Evolutionary conservation across 2,329 filamentous ascomycete genomes (phyloP).

Genomic region (Salinomyces thailandicus): DNA sequence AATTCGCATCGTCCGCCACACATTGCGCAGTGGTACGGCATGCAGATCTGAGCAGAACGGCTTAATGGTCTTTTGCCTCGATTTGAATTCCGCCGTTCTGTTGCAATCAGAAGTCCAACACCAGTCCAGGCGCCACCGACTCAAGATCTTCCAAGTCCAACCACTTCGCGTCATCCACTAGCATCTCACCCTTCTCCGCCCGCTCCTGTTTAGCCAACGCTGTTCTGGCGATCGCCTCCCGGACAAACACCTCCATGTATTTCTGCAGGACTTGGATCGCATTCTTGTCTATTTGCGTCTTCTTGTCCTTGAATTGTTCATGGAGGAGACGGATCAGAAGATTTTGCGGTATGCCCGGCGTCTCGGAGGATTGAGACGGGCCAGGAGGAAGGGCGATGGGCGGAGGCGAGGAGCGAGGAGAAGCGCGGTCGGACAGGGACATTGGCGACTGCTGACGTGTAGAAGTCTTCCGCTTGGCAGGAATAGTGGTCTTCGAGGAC

Average conservation of each 20-base stretch:
- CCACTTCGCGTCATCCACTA: slow-evolving; percentile 18
- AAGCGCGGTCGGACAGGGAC: background rate
- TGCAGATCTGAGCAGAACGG: background rate
- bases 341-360: slow-evolving; percentile 54
- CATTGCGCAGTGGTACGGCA: background rate
- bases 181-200: slow-evolving; percentile 18
- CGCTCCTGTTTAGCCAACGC: slow-evolving; percentile 53
- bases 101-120: slow-evolving; percentile 65
- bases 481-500: no score
- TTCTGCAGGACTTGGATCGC: slow-evolving; percentile 67
- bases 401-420: slow-evolving; percentile 3
- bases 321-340: slow-evolving; percentile 68
- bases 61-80: no score
- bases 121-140: slow-evolving; percentile 71
- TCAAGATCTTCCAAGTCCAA: slow-evolving; percentile 80
- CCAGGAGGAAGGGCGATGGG: slow-evolving; percentile 4
- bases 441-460: background rate
- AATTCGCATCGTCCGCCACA: background rate
- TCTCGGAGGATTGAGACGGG: slow-evolving; percentile 14
- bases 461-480: slow-evolving; percentile 3
- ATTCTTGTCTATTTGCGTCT: slow-evolving; percentile 64
- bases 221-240: slow-evolving; percentile 75
- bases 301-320: slow-evolving; percentile 61
- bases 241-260: slow-evolving; percentile 85
- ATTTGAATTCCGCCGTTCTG: no score